These are phyloP conservation scores for Fremontodendron californicum DNA, from an alignment of 345 rosid species.

Conservation along the genomic window DNA sequence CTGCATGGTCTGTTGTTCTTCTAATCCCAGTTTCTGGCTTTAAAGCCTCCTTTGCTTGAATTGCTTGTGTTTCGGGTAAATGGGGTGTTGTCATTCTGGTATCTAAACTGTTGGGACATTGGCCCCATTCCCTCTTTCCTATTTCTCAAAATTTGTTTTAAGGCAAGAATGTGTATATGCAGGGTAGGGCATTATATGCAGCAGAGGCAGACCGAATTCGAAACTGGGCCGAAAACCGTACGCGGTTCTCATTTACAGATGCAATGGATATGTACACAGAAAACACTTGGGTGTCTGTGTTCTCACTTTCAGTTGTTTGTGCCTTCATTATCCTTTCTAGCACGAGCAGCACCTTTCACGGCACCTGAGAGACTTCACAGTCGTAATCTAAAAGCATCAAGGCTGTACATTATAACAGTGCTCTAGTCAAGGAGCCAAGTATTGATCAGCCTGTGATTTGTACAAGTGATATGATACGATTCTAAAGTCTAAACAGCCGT, in stretches of 20 bases:
- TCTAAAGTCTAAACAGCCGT: background rate
- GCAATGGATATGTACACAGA: conserved; percentile 96
- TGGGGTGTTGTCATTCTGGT: conserved; percentile 44
- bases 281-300: conserved; percentile 84
- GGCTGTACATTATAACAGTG: background rate
- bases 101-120: background rate
- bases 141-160: background rate
- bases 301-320: conserved; percentile 91
- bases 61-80: conserved; percentile 46
- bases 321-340: conserved; percentile 87
- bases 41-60: background rate
- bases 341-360: conserved; percentile 56
- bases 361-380: conserved; percentile 39
- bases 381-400: background rate
- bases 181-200: conserved; percentile 92
- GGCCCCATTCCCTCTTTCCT: background rate
- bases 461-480: background rate
- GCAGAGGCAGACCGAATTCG: conserved; percentile 87
- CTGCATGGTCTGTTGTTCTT: background rate
- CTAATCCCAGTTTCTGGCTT: background rate
- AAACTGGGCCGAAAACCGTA: conserved; percentile 89
- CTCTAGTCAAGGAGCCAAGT: background rate
- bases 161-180: conserved; percentile 11
- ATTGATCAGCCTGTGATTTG: background rate
- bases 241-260: conserved; percentile 71